Base-by-base conservation (phyloP, 2,329 filamentous ascomycete species). In the Colletotrichum musae region DNA sequence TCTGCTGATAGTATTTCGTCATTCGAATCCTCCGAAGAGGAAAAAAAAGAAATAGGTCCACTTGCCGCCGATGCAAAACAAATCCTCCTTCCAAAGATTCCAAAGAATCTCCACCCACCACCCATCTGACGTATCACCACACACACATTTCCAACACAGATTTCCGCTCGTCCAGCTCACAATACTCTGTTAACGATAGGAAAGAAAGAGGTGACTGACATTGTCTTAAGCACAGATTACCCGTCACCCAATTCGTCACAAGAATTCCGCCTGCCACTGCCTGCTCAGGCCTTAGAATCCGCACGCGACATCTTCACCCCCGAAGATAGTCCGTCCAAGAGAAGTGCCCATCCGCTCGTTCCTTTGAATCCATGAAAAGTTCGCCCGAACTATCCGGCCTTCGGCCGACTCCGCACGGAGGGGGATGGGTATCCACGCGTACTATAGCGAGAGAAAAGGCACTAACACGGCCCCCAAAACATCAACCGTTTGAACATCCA, bases 401-500 rank as follows among this genome's bases (percentile, higher is more conserved):
- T 48, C 18, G 45, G 45, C 45, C 45, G 45, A 48, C 45, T 48
- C 45, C n/a, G 45, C 45, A 48, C 18, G 45, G 18, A 18, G 18
- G 6, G 18, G n/a, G 4, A 48, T 6, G n/a, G 12, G 12, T 16
- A 21, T 4, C n/a, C 45, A 48, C 45, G 18, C 58, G 32, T 36
- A 36, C 9, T 10, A 36, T 7, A 36, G 32, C 32, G 32, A 36
- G 32, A 36, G 7, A 36, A 36, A 36, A 10, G 10, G 10, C 21
- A 24, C 9, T 4, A 50, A 21, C 51, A 50, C 32, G 18, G 47
- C 47, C 58, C 50, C 26, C 26, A 66, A 69, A 69, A 66, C 67
- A 28, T 57, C 26, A 69, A 69, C 43, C 32, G 67, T 66, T 69
- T 69, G 48, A 36, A 54, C 50, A 54, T 52, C 18, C n/a, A 24